Conservation (phyloP, 768 basidiomycete genomes). For the Pleurotus salmoneostramineus region DNA sequence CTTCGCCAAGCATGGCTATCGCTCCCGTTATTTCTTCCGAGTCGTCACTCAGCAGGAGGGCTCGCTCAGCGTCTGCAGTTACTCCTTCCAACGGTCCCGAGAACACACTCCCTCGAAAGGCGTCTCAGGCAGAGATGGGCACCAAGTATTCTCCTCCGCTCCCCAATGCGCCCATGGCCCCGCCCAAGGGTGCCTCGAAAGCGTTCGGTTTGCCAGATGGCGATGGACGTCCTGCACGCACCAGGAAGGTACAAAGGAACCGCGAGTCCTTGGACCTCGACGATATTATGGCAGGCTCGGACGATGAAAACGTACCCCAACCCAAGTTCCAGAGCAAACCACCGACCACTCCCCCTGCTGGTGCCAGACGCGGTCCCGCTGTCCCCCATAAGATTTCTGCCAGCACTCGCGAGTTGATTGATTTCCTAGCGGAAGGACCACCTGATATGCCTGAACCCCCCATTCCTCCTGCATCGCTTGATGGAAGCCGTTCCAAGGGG, state of each 20-base stretch:
- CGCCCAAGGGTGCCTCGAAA: background rate
- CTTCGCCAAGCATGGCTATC: conserved; percentile 30
- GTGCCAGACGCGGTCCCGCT: conserved; percentile 15
- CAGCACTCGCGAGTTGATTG: conserved; percentile 51
- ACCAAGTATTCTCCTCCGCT: background rate
- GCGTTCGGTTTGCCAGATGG: background rate
- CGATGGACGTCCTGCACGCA: conserved; percentile 34
- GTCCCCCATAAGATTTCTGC: conserved; percentile 29
- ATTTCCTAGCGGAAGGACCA: conserved; percentile 52
- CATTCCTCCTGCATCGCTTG: conserved; percentile 47
- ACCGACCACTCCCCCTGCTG: conserved; percentile 16
- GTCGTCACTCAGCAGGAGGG: conserved; percentile 26
- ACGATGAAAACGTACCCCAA: conserved; percentile 43
- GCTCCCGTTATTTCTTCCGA: conserved; percentile 28
- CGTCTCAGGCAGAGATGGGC: background rate
- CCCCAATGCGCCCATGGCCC: background rate
- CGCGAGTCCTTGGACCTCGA: conserved; percentile 73
- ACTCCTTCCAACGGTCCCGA: conserved; percentile 15
- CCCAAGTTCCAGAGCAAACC: conserved; percentile 16
- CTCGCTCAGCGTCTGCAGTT: conserved; percentile 39
- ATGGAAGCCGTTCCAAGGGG: conserved; percentile 52
- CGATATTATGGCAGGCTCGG: conserved; percentile 68
- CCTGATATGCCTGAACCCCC: conserved; percentile 33
- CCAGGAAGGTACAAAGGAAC: conserved; percentile 48
- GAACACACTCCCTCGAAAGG: background rate